Percentiles rank a stretch among this genome's conserved stretches.
phyloP scores from a whole-genome alignment of 2,329 filamentous ascomycete species.

The Clarireedia homoeocarpa region DNA sequence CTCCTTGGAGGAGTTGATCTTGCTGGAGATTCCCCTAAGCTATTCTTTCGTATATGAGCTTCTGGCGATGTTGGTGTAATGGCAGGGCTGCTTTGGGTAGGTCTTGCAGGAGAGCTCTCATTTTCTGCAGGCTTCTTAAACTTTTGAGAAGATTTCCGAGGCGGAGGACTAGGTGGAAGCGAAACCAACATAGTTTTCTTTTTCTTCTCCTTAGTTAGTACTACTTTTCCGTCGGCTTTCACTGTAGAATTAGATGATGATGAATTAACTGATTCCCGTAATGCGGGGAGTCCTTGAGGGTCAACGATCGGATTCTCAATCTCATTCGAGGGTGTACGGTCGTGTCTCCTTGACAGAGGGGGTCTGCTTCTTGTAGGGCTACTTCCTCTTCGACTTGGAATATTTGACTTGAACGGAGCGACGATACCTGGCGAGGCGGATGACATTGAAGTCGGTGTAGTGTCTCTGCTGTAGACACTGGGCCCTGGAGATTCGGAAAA shows the following conservation, averaged over 20 bases:
- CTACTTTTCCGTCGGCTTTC: slow-evolving; percentile 42
- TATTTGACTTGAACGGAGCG: slow-evolving; percentile 33
- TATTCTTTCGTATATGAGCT: background rate
- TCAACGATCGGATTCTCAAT: slow-evolving; percentile 39
- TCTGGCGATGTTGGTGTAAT: background rate
- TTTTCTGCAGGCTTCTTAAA: slow-evolving; percentile 34
- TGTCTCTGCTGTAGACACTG: slow-evolving; percentile 66
- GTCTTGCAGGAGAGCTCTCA: slow-evolving; percentile 34
- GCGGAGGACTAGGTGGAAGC: slow-evolving; percentile 51
- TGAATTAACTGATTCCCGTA: slow-evolving; percentile 63
- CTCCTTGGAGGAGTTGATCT: slow-evolving; percentile 39
- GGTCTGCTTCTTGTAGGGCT: slow-evolving; percentile 51
- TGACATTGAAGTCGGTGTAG: slow-evolving; percentile 70
- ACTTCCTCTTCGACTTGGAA: slow-evolving; percentile 42
- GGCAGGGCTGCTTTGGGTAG: slow-evolving; percentile 20
- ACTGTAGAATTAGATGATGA: slow-evolving; percentile 67
- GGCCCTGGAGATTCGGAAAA: slow-evolving; percentile 67
- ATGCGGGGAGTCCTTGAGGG: slow-evolving; percentile 51
- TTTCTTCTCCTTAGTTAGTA: slow-evolving; percentile 30
- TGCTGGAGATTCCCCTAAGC: background rate
- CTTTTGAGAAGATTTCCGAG: slow-evolving; percentile 54
- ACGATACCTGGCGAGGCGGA: slow-evolving; percentile 63
- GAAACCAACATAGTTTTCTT: slow-evolving; percentile 38
- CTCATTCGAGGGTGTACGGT: slow-evolving; percentile 47
- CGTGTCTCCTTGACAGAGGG: slow-evolving; percentile 50